These are phyloP conservation scores for Barbarea vulgaris DNA, from an alignment of 345 rosid species.

Conservation along the genomic window DNA sequence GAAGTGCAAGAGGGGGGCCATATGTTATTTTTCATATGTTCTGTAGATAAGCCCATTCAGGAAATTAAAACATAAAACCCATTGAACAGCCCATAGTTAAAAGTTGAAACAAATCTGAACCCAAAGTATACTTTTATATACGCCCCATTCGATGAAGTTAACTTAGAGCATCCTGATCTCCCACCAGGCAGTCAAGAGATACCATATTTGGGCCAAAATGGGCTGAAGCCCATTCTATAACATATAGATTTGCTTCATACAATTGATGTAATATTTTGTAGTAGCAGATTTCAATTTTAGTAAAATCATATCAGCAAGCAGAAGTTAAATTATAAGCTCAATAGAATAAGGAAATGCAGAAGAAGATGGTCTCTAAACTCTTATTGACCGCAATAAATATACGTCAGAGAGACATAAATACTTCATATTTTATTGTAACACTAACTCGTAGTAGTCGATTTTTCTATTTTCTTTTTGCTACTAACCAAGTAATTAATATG, in stretches of 20 bases:
- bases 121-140: no score
- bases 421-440: background rate
- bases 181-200: background rate
- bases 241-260: background rate
- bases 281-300: background rate
- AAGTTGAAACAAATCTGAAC: background rate
- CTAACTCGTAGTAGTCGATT: background rate
- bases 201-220: background rate
- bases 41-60: background rate
- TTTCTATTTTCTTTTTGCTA: background rate
- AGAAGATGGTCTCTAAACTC: background rate
- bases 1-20: background rate
- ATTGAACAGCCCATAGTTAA: background rate
- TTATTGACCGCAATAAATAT: constrained; percentile 20
- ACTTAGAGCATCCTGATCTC: background rate
- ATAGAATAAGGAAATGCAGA: background rate
- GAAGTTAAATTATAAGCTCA: background rate
- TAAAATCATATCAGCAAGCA: background rate
- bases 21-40: background rate
- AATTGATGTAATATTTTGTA: background rate
- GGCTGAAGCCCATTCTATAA: background rate
- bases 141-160: background rate
- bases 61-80: background rate
- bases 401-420: constrained; percentile 14
- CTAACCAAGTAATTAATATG: constrained; percentile 14